Base-by-base conservation (phyloP, 2,329 filamentous ascomycete genomes). In the Coniochaeta sp. region DNA sequence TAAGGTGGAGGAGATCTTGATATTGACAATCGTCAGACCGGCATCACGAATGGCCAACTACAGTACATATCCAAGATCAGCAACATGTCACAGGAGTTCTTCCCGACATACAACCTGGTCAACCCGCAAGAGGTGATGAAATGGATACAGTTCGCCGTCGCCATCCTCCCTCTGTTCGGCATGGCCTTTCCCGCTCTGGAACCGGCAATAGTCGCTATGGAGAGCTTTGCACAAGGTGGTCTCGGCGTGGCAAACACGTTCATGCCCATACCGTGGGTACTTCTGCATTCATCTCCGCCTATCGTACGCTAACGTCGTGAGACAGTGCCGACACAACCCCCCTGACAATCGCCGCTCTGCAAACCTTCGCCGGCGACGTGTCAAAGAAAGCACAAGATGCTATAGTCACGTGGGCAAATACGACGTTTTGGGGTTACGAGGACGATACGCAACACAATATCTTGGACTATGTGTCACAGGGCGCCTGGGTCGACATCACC, bases 11-110 rank as follows among this genome's bases (percentile, higher is more conserved):
- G 12, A 47, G n/a, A n/a, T n/a, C 42, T 22, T 9, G 26, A 22
- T 30, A 6, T 26, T 30, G 14, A 52, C 22, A 9, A 50, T n/a
- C 12, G 4, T 8, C 19, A 56, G 54, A 56, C 54, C 5, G 54
- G 54, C 17, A 56, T 56, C 28, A 56, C 54, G 22, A 56, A 56
- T 32, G 54, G 54, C 34, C 54, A 56, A 24, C 54, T 56, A 14
- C 54, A 38, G 17, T 56, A 56, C 34, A 56, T 56, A 26, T 56
- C 54, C 10, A 34, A 38, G 34, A 56, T 56, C n/a, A 56, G 54
- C 54, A 56, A 56, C 32, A 56, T 56, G 54, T 56, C 54, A 17
- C 54, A 56, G 22, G 54, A 56, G 12, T 56, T 56, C 54, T 56
- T 56, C 54, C 54, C 54, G 2, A 56, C 14, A 22, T 34, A 34